A percentile compares a stretch with the other conserved stretches of the same genome.
Evolutionary conservation across 176 grass and related monocot genomes (phyloP).

Genomic region (Miscanthus lutarioriparius): DNA sequence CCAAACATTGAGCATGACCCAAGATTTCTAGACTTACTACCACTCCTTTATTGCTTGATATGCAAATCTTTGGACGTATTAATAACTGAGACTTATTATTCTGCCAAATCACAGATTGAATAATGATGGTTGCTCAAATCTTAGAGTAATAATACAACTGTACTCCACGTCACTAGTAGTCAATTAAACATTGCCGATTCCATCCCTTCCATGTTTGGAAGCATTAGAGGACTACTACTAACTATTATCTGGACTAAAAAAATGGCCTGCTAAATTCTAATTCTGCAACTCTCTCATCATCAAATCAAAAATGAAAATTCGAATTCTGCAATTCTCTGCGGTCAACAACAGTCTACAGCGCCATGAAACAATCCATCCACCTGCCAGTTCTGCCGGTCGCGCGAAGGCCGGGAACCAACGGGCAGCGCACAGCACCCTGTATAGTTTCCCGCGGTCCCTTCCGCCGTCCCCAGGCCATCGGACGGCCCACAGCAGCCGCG

Average conservation of each 20-base stretch:
- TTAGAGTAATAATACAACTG: not conserved
- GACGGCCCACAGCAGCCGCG: conserved; percentile 9
- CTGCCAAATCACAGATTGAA: not conserved
- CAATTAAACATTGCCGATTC: not conserved
- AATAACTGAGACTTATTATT: not conserved
- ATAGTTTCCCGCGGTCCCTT: conserved; percentile 3
- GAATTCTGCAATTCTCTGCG: not conserved
- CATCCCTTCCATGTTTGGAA: not conserved
- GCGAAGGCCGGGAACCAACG: not conserved
- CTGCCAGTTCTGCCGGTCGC: conserved; percentile 3
- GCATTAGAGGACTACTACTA: not conserved
- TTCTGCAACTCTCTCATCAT: not conserved
- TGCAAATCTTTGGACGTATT: not conserved
- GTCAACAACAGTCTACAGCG: not conserved
- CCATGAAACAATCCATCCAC: not conserved
- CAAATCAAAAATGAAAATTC: not conserved
- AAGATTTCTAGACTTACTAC: not conserved
- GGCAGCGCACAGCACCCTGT: not conserved
- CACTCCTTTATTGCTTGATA: not conserved
- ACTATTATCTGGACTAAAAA: not conserved
- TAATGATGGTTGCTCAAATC: not conserved
- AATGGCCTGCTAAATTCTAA: not conserved
- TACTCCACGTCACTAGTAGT: not conserved
- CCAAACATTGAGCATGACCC: not conserved
- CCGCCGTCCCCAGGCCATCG: conserved; percentile 14